phyloP scores from a whole-genome alignment of 139 green algal species.

The Microglena sp. region DNA sequence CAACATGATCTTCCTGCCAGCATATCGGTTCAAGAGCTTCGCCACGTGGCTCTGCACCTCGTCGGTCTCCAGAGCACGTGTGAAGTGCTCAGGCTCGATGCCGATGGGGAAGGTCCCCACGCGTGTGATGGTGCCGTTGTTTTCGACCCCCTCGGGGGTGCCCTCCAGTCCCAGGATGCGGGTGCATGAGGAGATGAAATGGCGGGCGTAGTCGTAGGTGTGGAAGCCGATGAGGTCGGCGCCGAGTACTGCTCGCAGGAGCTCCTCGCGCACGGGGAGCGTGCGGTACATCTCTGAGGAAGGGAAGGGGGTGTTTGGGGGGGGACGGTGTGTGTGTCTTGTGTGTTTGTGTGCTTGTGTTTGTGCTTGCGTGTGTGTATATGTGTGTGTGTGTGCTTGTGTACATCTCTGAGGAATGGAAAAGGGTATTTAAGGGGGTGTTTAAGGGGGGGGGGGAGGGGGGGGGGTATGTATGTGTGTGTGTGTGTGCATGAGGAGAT shows the following conservation, averaged over 20 bases:
- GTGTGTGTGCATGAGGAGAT: constrained; percentile 79
- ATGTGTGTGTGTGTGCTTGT: no score
- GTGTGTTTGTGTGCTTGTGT: no score
- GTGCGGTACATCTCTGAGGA: constrained; percentile 67
- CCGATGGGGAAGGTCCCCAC: constrained; percentile 91
- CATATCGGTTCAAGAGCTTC: constrained; percentile 81
- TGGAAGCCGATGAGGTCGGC: constrained; percentile 89
- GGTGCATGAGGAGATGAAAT: constrained; percentile 88
- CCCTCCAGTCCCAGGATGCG: constrained; percentile 88
- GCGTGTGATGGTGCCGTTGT: constrained; percentile 77
- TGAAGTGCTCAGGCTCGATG: constrained; percentile 96
- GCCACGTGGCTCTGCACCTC: constrained; percentile 80
- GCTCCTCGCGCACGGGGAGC: constrained; percentile 61
- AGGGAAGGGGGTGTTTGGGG: no score
- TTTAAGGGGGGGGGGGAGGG: no score
- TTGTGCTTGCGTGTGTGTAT: no score
- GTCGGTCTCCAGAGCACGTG: constrained; percentile 64
- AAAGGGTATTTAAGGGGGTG: not conserved
- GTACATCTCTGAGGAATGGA: constrained; percentile 10
- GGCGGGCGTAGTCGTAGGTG: constrained; percentile 90
- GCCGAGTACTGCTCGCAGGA: constrained; percentile 71
- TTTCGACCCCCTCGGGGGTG: constrained; percentile 78
- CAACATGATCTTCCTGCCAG: constrained; percentile 91
- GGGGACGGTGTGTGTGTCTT: no score
- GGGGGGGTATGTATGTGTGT: no score